Conservation (phyloP, 192 early-diverging fungal species). For the Coemansia guatemalensis region DNA sequence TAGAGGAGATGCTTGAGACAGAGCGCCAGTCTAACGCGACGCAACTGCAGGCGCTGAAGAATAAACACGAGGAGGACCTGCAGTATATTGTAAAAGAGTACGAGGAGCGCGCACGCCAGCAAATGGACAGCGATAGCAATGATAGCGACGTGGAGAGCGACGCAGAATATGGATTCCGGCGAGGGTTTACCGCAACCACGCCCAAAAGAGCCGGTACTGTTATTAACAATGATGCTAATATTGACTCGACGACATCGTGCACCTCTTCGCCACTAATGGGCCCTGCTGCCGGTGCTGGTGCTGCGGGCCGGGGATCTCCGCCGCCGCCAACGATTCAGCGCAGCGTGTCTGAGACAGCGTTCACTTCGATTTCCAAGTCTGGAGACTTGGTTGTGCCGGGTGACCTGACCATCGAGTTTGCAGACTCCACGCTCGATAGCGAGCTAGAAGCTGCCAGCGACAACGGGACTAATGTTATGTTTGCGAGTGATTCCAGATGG, state of each 20-base stretch:
- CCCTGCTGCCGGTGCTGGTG: too few species aligned
- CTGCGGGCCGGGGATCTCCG: background rate
- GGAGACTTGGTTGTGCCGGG: background rate
- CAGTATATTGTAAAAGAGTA: constrained; percentile 28
- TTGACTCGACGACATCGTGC: constrained; percentile 10
- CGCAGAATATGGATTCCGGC: constrained; percentile 16
- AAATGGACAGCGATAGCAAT: constrained; percentile 15
- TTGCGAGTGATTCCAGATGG: constrained; percentile 8
- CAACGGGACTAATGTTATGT: constrained; percentile 3
- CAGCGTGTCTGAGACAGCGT: constrained; percentile 21
- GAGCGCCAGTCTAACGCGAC: constrained; percentile 46
- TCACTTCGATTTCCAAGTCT: background rate
- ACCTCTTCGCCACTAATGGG: constrained; percentile 23
- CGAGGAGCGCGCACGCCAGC: constrained; percentile 17
- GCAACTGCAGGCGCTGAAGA: constrained; percentile 27
- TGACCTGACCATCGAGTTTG: constrained; percentile 25
- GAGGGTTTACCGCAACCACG: constrained; percentile 20
- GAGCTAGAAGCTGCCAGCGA: background rate
- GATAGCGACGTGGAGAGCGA: constrained; percentile 28
- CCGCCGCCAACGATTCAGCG: constrained; percentile 22
- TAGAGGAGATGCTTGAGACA: constrained; percentile 44
- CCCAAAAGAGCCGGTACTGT: background rate
- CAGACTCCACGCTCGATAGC: background rate
- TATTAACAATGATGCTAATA: background rate
- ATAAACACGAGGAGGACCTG: constrained; percentile 47